Evolutionary conservation across 306 rosid species (phyloP).

Genomic region (Ammopiptanthus mongolicus): DNA sequence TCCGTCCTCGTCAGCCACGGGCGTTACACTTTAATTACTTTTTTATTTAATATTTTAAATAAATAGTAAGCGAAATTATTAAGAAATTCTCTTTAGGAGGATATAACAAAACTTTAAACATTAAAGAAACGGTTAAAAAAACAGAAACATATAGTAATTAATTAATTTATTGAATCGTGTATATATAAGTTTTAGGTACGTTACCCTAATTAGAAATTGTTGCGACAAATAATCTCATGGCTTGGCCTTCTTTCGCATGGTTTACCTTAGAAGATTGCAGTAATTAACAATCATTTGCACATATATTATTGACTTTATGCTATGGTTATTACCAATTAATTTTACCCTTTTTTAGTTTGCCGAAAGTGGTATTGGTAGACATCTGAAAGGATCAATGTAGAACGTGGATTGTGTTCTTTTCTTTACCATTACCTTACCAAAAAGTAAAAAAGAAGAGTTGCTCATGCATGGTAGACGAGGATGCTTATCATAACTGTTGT

Average conservation of each 20-base stretch:
- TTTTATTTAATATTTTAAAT: too few species aligned
- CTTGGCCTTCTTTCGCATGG: background rate
- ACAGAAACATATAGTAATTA: too few species aligned
- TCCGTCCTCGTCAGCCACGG: too few species aligned
- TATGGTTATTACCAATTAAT: background rate
- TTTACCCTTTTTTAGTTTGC: slow-evolving; percentile 15
- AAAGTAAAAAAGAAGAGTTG: slow-evolving; percentile 1
- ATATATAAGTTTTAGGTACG: too few species aligned
- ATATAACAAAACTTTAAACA: too few species aligned
- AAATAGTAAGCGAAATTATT: too few species aligned
- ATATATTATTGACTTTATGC: background rate
- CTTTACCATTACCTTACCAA: slow-evolving; percentile 14
- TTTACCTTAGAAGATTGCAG: background rate
- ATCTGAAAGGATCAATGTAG: slow-evolving; percentile 13
- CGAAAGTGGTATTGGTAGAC: slow-evolving; percentile 30
- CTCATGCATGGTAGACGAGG: slow-evolving; percentile 13
- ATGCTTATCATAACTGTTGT: slow-evolving; percentile 39
- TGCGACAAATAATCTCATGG: background rate
- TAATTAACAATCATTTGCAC: background rate
- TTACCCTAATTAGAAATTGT: background rate
- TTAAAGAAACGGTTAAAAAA: too few species aligned
- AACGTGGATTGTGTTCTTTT: slow-evolving; percentile 17
- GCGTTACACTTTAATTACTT: too few species aligned
- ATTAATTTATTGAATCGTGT: too few species aligned
- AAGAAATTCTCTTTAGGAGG: too few species aligned